Percentiles rank a stretch among this genome's conserved stretches.
Conservation (phyloP, 2,329 filamentous ascomycete genomes). For the Helotiales sp. region DNA sequence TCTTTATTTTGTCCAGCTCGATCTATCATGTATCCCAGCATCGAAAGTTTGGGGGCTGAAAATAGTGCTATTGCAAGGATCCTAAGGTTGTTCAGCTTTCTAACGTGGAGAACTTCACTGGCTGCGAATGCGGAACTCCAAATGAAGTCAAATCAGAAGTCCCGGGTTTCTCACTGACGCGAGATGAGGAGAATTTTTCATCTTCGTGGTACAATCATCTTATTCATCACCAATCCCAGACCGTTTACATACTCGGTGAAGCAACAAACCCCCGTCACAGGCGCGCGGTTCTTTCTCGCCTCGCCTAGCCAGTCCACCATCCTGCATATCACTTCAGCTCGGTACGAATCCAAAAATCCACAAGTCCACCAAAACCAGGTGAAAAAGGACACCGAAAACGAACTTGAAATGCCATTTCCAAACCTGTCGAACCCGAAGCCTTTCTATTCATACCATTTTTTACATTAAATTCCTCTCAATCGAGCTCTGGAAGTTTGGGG, state of each 20-base stretch:
- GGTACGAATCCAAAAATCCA: not conserved
- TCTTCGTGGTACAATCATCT: not conserved
- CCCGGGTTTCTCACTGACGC: not conserved
- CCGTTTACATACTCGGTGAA: conserved; percentile 3
- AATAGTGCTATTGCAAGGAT: not conserved
- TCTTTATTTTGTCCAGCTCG: conserved; percentile 14
- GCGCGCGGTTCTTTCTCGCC: not conserved
- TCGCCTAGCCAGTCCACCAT: not conserved
- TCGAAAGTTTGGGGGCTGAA: conserved; percentile 22
- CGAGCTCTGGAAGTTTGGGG: not conserved
- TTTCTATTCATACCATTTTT: not conserved
- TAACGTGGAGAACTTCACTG: not conserved
- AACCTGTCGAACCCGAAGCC: not conserved
- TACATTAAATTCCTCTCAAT: not conserved
- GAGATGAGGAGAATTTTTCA: not conserved
- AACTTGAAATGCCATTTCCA: not conserved
- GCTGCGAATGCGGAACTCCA: not conserved
- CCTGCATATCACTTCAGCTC: not conserved
- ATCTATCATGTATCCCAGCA: conserved; percentile 8
- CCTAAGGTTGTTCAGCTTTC: conserved; percentile 9
- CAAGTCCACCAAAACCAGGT: not conserved
- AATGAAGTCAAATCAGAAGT: not conserved
- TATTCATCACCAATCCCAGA: not conserved
- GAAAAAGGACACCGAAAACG: not conserved
- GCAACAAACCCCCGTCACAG: not conserved